Evolutionary conservation across 2,329 filamentous ascomycete species (phyloP), one percentile per base, ranked within the genome.

Genomic region (Corinectria fuckeliana): DNA sequence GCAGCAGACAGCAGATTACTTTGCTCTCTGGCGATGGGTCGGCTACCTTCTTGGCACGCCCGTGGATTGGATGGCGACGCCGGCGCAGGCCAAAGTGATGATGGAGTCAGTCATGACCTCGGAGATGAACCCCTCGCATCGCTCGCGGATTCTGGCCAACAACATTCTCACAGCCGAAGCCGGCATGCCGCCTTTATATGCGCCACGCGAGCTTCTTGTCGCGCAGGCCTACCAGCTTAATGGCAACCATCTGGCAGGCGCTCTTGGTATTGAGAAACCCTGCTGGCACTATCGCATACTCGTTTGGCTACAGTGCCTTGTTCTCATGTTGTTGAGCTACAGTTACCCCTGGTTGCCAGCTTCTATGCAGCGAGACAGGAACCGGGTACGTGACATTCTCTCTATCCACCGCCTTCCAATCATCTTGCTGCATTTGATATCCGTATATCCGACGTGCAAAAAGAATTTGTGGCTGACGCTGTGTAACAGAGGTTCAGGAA

Each of bases 11-110:
- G 70, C 71, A 2, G 90, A 93, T 68, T 93, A 91, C 71, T 80
- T 91, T 42, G 89, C 90, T 0, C 77, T 94, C 1, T 94, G 91
- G 90, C 83, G 91, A 3, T 90, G 91, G 63, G 85, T 93, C 11
- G 90, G 85, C 0, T 82, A 91, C 69, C 79, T 93, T 26, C 82
- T 92, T 68, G 91, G 91, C 11, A 86, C 86, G 6, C 91, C 90
- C 0, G 85, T 84, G 1, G 81, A 82, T 21, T 82, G 81, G 63
- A 87, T 92, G 69, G 79, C 80, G 1, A 85, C 81, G 0, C 80
- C 85, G 0, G 75, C 76, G 5, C 78, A 80, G 30, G 87, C 88
- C 2, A 86, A 82, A 64, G 78, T 78, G 2, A 82, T 87, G 69
- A 88, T 92, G 85, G 90, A 93, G 66, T 85, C 84, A 0, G 76